Evolutionary conservation across 257 asterid genomes (phyloP).

Genomic region (Galeopsis tetrahit): DNA sequence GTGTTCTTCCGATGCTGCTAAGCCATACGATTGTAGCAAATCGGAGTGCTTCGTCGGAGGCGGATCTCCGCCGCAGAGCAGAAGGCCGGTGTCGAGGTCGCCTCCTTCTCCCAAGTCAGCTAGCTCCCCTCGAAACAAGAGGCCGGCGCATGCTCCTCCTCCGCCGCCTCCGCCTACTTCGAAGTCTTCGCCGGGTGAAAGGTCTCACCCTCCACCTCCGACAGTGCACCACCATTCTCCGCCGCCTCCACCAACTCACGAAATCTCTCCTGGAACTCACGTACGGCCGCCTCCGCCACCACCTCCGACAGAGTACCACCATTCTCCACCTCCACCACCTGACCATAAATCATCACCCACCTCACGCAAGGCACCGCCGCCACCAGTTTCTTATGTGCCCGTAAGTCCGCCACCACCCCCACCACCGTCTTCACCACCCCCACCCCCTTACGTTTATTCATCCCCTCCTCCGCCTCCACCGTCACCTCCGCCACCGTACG

Average conservation of each 20-base stretch:
- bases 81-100: conserved; percentile 28
- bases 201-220: conserved; percentile 54
- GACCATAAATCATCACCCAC: conserved; percentile 42
- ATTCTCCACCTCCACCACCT: conserved; percentile 38
- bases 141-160: conserved; percentile 3
- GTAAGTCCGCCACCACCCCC: conserved; percentile 41
- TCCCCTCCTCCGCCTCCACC: conserved; percentile 50
- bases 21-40: conserved; percentile 77
- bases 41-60: conserved; percentile 48
- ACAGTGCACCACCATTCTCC: conserved; percentile 40
- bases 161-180: conserved; percentile 66
- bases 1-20: conserved; percentile 74
- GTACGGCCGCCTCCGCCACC: conserved; percentile 36
- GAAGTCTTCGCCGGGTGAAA: conserved; percentile 35
- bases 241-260: conserved; percentile 50
- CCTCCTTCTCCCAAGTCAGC: conserved; percentile 42
- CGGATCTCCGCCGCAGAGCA: not conserved
- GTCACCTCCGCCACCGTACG: conserved; percentile 44
- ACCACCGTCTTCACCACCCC: conserved; percentile 34
- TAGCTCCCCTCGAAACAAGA: not conserved
- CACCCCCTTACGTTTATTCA: conserved; percentile 40
- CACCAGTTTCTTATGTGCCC: conserved; percentile 32
- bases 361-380: conserved; percentile 37
- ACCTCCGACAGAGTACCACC: conserved; percentile 15
- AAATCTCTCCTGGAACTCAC: conserved; percentile 42